Percentiles rank a stretch among this genome's conserved stretches.
These are phyloP conservation scores for Deinandra increscens DNA, from an alignment of 129 eudicot species.

Conservation along the genomic window DNA sequence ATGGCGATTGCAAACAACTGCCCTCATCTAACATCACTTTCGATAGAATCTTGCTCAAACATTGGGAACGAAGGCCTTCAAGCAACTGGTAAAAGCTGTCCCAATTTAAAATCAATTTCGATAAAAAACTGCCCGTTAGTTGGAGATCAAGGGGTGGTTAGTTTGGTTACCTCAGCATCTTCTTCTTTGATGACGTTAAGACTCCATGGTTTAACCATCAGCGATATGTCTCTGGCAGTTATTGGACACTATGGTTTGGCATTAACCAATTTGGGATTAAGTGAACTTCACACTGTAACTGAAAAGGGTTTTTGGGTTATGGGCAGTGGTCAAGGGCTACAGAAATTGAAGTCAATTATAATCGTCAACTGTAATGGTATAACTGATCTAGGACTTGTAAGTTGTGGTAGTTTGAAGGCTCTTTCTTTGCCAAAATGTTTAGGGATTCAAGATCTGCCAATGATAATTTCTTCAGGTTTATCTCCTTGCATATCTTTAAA, in stretches of 20 bases:
- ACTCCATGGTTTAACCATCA: conserved; percentile 51
- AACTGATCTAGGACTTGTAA: conserved; percentile 60
- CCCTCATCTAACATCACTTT: conserved; percentile 54
- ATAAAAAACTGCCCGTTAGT: conserved; percentile 63
- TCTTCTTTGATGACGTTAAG: conserved; percentile 42
- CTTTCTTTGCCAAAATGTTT: conserved; percentile 54
- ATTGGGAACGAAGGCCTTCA: conserved; percentile 60
- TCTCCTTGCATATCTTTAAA: conserved; percentile 38
- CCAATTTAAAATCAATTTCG: conserved; percentile 47
- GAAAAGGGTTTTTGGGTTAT: conserved; percentile 94
- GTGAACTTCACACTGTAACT: conserved; percentile 53
- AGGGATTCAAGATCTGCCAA: conserved; percentile 49
- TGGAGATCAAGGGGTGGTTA: conserved; percentile 72
- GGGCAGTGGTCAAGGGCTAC: conserved; percentile 80
- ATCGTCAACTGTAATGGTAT: conserved; percentile 59
- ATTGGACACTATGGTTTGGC: conserved; percentile 71
- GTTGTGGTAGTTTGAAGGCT: conserved; percentile 56
- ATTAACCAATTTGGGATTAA: conserved; percentile 49
- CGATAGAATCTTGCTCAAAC: conserved; percentile 64
- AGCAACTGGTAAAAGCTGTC: conserved; percentile 58
- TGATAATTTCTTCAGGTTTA: conserved; percentile 34
- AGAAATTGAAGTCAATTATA: conserved; percentile 47
- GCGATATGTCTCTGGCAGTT: conserved; percentile 77
- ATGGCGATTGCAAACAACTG: conserved; percentile 64
- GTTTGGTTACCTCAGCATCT: conserved; percentile 57